Evolutionary conservation across 2,329 filamentous ascomycete species (phyloP).

Genomic region (Aschersonia sp.): DNA sequence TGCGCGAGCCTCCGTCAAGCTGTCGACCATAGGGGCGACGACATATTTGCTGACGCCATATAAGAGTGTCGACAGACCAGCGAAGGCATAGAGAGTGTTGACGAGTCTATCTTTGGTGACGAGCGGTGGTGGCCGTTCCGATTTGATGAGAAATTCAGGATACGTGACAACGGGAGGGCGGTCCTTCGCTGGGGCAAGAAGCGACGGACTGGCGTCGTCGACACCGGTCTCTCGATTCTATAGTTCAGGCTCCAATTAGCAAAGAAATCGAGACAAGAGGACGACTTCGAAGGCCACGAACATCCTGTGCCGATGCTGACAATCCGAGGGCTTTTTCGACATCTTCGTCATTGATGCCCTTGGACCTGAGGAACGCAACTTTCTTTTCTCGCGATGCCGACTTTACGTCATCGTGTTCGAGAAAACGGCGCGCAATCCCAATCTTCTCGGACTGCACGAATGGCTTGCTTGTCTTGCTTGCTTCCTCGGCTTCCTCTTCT

Average conservation of each 20-base stretch:
- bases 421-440: constrained; percentile 60
- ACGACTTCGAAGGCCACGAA: not conserved
- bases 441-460: constrained; percentile 13
- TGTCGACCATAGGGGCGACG: constrained; percentile 45
- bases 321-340: constrained; percentile 49
- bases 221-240: not conserved
- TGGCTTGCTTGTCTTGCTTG: not conserved
- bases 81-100: constrained; percentile 43
- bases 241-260: not conserved
- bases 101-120: constrained; percentile 45
- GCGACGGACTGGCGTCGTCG: constrained; percentile 9
- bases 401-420: constrained; percentile 59
- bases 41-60: constrained; percentile 61
- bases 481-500: constrained; percentile 4
- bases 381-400: constrained; percentile 59
- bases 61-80: constrained; percentile 43
- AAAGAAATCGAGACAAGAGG: not conserved
- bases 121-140: constrained; percentile 42
- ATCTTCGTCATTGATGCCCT: constrained; percentile 54
- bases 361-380: constrained; percentile 59
- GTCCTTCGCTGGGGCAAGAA: constrained; percentile 18
- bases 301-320: constrained; percentile 6
- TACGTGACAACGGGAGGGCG: constrained; percentile 53
- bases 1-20: constrained; percentile 33
- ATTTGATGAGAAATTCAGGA: constrained; percentile 51